Conservation (phyloP, 768 basidiomycete genomes). For the Chiua virens region DNA sequence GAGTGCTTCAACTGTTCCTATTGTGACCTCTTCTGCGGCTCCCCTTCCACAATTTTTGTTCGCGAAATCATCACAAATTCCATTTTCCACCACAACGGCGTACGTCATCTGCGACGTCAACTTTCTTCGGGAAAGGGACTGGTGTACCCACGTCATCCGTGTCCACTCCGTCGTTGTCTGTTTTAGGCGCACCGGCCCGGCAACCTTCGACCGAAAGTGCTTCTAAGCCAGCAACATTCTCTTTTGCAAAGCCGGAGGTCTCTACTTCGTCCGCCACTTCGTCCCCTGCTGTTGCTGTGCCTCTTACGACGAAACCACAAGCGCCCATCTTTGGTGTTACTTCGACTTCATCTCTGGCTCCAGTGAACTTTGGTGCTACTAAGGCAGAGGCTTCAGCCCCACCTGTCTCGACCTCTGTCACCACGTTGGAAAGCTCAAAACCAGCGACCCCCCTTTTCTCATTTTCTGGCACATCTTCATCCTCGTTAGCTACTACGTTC, state of each 20-base stretch:
- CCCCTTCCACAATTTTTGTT: slow-evolving; percentile 18
- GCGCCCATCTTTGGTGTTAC: slow-evolving; percentile 19
- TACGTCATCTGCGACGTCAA: slow-evolving; percentile 20
- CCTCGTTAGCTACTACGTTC: slow-evolving; percentile 1
- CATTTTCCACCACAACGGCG: slow-evolving; percentile 1
- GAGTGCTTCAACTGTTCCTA: slow-evolving; percentile 3
- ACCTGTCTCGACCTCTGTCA: not conserved
- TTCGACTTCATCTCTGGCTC: slow-evolving; percentile 1
- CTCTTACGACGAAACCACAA: slow-evolving; percentile 10
- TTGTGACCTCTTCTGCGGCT: slow-evolving; percentile 9
- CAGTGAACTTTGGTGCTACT: slow-evolving; percentile 7
- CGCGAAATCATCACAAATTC: slow-evolving; percentile 11
- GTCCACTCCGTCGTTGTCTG: slow-evolving; percentile 7
- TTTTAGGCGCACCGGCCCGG: slow-evolving; percentile 4
- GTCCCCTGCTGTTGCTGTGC: slow-evolving; percentile 8
- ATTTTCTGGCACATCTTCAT: slow-evolving; percentile 16
- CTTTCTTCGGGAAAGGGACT: slow-evolving; percentile 33
- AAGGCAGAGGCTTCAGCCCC: slow-evolving; percentile 5
- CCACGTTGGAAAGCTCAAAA: slow-evolving; percentile 10
- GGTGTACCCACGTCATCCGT: slow-evolving; percentile 4
- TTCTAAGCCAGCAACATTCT: slow-evolving; percentile 11
- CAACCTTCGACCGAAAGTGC: slow-evolving; percentile 6
- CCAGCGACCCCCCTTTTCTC: slow-evolving; percentile 20
- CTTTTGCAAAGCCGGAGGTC: slow-evolving; percentile 19
- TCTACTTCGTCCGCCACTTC: slow-evolving; percentile 22